Conservation (phyloP, 192 early-diverging fungal species). For the Podila clonocystis region DNA sequence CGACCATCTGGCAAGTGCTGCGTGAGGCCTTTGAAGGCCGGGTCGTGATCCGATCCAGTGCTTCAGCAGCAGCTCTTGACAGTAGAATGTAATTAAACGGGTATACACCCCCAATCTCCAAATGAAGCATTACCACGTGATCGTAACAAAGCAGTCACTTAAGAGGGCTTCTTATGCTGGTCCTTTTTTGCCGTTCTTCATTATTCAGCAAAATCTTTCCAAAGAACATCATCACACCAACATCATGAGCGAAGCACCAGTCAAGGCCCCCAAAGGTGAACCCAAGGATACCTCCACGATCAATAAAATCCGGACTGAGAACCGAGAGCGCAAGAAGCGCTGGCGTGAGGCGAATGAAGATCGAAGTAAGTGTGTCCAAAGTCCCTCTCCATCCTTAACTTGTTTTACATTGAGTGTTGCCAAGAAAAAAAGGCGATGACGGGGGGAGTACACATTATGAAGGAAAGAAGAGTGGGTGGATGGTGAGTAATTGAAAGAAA, state of each 20-base stretch:
- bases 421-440: too few relatives aligned
- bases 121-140: not conserved
- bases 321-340: conserved; percentile 62
- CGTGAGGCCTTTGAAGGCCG: conserved; percentile 61
- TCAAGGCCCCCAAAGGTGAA: not conserved
- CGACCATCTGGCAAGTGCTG: conserved; percentile 74
- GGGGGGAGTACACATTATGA: too few relatives aligned
- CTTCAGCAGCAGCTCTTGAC: conserved; percentile 21
- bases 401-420: too few relatives aligned
- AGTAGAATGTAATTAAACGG: conserved; percentile 17
- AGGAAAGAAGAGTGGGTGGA: too few relatives aligned
- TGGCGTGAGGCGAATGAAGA: conserved; percentile 65
- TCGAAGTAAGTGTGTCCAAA: conserved; percentile 52
- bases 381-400: not conserved
- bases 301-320: conserved; percentile 58
- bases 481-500: too few relatives aligned
- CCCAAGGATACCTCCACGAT: not conserved
- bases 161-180: too few relatives aligned
- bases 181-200: too few relatives aligned
- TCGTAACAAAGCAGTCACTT: too few relatives aligned
- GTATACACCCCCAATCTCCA: too few relatives aligned
- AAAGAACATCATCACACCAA: not conserved
- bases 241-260: not conserved
- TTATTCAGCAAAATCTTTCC: not conserved
- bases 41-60: conserved; percentile 8